These are phyloP conservation scores for Meyerozyma elateridarum DNA, from an alignment of 1,139 yeast genomes.

Conservation along the genomic window DNA sequence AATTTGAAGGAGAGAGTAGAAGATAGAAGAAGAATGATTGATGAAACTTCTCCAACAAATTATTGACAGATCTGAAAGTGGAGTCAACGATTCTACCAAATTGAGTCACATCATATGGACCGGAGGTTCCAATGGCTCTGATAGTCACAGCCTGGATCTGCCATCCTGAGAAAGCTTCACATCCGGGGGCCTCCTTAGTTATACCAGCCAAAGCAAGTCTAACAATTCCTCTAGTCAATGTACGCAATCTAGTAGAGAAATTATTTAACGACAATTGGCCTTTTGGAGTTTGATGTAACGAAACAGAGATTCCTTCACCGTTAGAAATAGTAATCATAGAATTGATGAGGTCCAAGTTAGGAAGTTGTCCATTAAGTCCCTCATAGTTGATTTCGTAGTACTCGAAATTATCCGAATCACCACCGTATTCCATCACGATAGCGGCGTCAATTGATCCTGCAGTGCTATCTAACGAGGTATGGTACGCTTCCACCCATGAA, in stretches of 20 bases:
- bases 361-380: constrained; percentile 93
- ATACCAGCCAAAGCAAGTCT: constrained; percentile 72
- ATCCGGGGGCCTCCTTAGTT: constrained; percentile 52
- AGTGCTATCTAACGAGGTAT: constrained; percentile 74
- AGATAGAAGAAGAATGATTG: constrained; percentile 94
- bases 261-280: constrained; percentile 42
- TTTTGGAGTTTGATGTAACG: constrained; percentile 57
- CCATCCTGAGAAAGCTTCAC: constrained; percentile 95
- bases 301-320: constrained; percentile 69
- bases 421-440: constrained; percentile 74
- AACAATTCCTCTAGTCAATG: constrained; percentile 60
- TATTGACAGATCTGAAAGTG: constrained; percentile 82
- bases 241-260: constrained; percentile 52
- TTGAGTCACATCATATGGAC: constrained; percentile 77
- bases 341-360: constrained; percentile 85
- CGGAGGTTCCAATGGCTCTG: constrained; percentile 56
- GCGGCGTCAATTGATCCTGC: constrained; percentile 98
- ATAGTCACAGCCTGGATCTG: constrained; percentile 87
- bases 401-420: constrained; percentile 63
- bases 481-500: constrained; percentile 93
- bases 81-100: constrained; percentile 90
- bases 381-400: constrained; percentile 73
- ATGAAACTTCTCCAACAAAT: constrained; percentile 90
- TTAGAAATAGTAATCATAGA: constrained; percentile 67
- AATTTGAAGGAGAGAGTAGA: constrained; percentile 68